Percentiles rank a stretch among this genome's conserved stretches.
phyloP scores from a whole-genome alignment of 2,329 filamentous ascomycete species.

The Tothia fuscella region DNA sequence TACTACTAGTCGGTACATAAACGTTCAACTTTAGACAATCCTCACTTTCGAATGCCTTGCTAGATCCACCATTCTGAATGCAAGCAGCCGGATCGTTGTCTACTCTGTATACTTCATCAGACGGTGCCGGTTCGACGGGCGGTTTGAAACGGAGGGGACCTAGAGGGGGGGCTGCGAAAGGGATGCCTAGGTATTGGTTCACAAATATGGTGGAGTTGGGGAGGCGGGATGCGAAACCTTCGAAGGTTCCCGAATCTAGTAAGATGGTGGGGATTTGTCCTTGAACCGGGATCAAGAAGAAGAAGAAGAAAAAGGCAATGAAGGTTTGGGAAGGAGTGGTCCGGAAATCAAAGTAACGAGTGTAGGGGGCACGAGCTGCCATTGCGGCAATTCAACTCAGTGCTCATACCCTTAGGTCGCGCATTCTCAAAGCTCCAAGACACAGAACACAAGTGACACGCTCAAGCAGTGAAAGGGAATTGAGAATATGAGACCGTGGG shows the following conservation, averaged over 20 bases:
- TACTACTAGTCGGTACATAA: conserved; percentile 2
- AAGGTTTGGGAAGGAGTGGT: too few species aligned
- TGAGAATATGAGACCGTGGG: too few species aligned
- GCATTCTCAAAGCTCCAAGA: too few species aligned
- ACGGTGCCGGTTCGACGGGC: too few species aligned
- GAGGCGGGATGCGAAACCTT: not conserved
- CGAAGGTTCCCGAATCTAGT: not conserved
- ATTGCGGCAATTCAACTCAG: too few species aligned
- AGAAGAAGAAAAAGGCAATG: not conserved
- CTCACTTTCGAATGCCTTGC: conserved; percentile 1
- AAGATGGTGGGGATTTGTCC: not conserved
- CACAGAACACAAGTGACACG: too few species aligned
- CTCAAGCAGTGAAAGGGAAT: too few species aligned
- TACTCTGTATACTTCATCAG: too few species aligned
- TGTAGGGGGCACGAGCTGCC: too few species aligned
- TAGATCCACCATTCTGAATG: not conserved
- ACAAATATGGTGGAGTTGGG: not conserved
- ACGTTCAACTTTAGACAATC: conserved; percentile 10
- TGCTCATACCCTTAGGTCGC: too few species aligned
- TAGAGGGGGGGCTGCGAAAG: conserved; percentile 3
- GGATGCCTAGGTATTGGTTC: conserved; percentile 9
- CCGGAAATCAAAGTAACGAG: too few species aligned
- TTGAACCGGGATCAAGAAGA: not conserved
- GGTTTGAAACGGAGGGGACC: not conserved
- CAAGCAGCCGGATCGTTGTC: too few species aligned